Evolutionary conservation across 1,284 basidiomycete species (phyloP), one percentile per base, ranked within the genome.

Genomic region (Laetiporus sulphureus): DNA sequence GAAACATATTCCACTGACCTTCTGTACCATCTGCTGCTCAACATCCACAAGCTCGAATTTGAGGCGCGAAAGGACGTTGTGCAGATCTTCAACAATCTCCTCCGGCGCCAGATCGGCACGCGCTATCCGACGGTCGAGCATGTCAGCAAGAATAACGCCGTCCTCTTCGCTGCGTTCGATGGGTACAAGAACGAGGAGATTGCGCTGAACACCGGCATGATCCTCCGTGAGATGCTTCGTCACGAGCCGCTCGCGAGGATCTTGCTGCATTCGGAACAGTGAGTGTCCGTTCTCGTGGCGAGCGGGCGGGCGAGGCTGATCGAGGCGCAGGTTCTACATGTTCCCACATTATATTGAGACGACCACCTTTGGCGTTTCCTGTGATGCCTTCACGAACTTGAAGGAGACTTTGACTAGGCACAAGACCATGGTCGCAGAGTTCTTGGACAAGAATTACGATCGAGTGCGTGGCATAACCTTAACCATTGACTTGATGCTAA

Each of bases 281-380:
- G 57, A 61, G 87, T 73, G 13, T 33, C 27, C n/a, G n/a, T n/a
- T n/a, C n/a, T n/a, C n/a, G n/a, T n/a, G n/a, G n/a, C n/a, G n/a
- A n/a, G n/a, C n/a, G n/a, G n/a, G n/a, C n/a, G n/a, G n/a, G n/a
- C n/a, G n/a, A n/a, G n/a, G 22, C 18, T 44, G 18, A 35, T 5
- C 15, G 23, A 22, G 15, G 3, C n/a, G 32, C 27, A 94, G 93
- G 55, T 98, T 99, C 66, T 99, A 98, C 71, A 86, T 81, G 46
- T 99, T 95, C 65, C 91, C 94, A 7, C 81, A 91, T 57, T 95
- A 95, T 65, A 98, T 99, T 53, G 96, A 99, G 67, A 88, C 87
- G 39, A 95, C 94, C 3, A 97, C 95, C 18, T 99, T 99, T 60
- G 95, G 95, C 7, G 91, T 98, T 49, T 96, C 94, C 0, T 98